Base-by-base conservation (phyloP, 306 rosid species). In the Rubus parviflorus region DNA sequence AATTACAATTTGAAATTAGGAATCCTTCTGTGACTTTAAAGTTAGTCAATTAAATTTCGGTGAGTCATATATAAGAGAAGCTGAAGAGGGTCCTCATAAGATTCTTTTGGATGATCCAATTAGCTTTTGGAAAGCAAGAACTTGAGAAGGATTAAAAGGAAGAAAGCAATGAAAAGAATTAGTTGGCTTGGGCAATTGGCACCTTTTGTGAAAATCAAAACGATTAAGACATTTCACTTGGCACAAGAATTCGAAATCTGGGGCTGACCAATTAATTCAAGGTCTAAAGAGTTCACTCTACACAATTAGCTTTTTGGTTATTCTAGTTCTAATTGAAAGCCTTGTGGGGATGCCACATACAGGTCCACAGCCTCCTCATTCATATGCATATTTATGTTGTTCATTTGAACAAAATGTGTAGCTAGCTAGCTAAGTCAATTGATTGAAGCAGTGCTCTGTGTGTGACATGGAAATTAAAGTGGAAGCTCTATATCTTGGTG, bases 81-180 rank as follows among this genome's bases (percentile, higher is more conserved):
- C 23, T 58, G 73, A 47, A 60, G 9, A 6, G 86, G 87, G 93
- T 17, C 86, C 88, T 16, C 49, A 20, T 14, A 68, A 83, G 83
- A 89, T 87, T 87, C 85, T 78, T 76, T 78, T 77, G 88, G 89
- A 86, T 83, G 73, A 80, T 84, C 58, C 49, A 51, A 68, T 63
- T 30, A 63, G 45, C 84, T 80, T 79, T 84, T 62, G 51, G 51
- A 83, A 81, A 84, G 87, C 57, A 75, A 73, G 70, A 25, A 76
- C 73, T 73, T 60, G 83, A 81, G 79, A 77, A 64, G 9, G 35
- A 85, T 77, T 81, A 82, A 45, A 86, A 68, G 65, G 77, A 71
- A 30, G 67, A 77, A 84, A 79, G 85, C 82, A 6, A 75, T 78
- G 53, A 78, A 83, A 77, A 82, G 85, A 81, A 81, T 17, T 63